Evolutionary conservation across 2,329 filamentous ascomycete genomes (phyloP).

Genomic region (Metarhizium guizhouense): DNA sequence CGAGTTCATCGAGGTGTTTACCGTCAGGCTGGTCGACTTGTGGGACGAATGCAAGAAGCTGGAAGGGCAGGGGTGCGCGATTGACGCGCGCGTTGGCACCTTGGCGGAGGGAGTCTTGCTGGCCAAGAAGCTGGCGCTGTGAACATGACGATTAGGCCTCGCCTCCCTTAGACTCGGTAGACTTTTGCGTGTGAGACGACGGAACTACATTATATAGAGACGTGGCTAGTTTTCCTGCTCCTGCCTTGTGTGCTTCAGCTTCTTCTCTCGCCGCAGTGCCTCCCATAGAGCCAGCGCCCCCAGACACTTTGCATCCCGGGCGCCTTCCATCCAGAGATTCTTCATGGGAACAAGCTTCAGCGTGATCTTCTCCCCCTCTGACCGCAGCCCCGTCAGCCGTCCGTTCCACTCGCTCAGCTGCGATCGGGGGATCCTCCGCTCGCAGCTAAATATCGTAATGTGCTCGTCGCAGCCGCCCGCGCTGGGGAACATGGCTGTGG

Average conservation of each 20-base stretch:
- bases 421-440: constrained; percentile 39
- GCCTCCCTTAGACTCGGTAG: background rate
- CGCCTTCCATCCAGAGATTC: constrained; percentile 49
- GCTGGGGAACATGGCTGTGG: constrained; percentile 46
- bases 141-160: background rate
- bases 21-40: constrained; percentile 52
- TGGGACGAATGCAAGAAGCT: constrained; percentile 59
- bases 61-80: constrained; percentile 63
- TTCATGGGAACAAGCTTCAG: constrained; percentile 48
- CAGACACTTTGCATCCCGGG: constrained; percentile 51
- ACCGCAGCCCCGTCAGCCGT: constrained; percentile 46
- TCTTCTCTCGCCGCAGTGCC: constrained; percentile 39
- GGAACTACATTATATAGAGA: background rate
- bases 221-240: background rate
- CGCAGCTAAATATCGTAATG: constrained; percentile 48
- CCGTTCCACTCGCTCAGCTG: constrained; percentile 47
- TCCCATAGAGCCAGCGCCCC: constrained; percentile 51
- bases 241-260: constrained; percentile 17
- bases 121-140: constrained; percentile 47
- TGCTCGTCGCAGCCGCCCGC: constrained; percentile 53
- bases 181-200: background rate
- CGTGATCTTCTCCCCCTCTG: constrained; percentile 53
- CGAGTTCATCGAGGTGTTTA: constrained; percentile 77
- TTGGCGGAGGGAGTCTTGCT: constrained; percentile 71
- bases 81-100: constrained; percentile 70